Percentiles rank a stretch among this genome's conserved stretches.
Evolutionary conservation across 805 yeast species (phyloP).

Genomic region (Kluyveromyces dobzhanskii): DNA sequence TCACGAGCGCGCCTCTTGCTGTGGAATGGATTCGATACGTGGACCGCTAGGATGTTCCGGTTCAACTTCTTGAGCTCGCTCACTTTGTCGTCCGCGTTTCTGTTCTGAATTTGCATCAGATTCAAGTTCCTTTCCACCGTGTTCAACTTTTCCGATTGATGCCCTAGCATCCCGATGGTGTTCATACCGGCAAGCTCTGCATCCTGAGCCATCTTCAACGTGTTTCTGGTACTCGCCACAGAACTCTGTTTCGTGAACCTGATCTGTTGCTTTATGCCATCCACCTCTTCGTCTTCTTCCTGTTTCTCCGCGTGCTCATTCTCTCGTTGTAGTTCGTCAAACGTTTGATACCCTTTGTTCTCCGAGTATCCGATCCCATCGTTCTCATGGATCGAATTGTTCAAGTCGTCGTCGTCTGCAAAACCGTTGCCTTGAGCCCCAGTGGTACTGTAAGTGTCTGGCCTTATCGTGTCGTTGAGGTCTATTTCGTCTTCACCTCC

Average conservation of each 20-base stretch:
- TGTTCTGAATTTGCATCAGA: conserved; percentile 71
- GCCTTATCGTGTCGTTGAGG: conserved; percentile 17
- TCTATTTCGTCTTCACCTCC: conserved; percentile 26
- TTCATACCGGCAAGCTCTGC: conserved; percentile 72
- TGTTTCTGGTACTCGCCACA: conserved; percentile 76
- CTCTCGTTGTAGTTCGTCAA: conserved; percentile 29
- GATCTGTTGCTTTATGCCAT: conserved; percentile 73
- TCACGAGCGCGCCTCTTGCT: conserved; percentile 65
- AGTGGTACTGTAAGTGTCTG: background rate
- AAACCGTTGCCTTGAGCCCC: conserved; percentile 18
- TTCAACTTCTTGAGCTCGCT: conserved; percentile 70
- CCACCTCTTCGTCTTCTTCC: conserved; percentile 82
- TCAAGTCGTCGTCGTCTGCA: conserved; percentile 26
- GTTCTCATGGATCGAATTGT: conserved; percentile 18
- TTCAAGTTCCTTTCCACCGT: conserved; percentile 71
- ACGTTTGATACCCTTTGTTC: conserved; percentile 27
- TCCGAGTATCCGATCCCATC: conserved; percentile 1
- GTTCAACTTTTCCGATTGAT: conserved; percentile 83
- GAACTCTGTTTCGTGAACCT: conserved; percentile 82
- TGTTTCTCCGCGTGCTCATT: conserved; percentile 33
- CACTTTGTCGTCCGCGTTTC: conserved; percentile 76
- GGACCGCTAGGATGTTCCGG: conserved; percentile 73
- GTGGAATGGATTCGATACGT: conserved; percentile 81
- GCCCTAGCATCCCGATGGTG: conserved; percentile 84
- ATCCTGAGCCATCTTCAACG: conserved; percentile 60